These are phyloP conservation scores for Hypomyces perniciosus DNA, from an alignment of 2,329 filamentous ascomycete genomes.

Conservation along the genomic window DNA sequence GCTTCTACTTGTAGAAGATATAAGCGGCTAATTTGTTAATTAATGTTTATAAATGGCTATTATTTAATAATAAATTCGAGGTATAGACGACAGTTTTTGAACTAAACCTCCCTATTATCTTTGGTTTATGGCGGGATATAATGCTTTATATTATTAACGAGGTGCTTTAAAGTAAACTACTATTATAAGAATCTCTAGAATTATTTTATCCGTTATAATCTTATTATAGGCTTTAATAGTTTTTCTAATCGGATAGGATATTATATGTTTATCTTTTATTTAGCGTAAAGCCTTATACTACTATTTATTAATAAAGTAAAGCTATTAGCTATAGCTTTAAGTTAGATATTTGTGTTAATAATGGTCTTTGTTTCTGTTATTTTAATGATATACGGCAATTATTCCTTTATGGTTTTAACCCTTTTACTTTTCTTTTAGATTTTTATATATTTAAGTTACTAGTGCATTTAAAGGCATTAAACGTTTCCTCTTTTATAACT, in stretches of 20 bases:
- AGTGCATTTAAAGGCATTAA: not conserved
- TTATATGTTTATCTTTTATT: slow-evolving; percentile 17
- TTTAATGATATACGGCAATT: slow-evolving; percentile 1
- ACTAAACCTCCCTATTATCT: slow-evolving; percentile 35
- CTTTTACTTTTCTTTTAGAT: not conserved
- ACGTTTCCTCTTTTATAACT: not conserved
- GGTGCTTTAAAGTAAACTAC: slow-evolving; percentile 27
- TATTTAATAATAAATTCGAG: slow-evolving; percentile 29
- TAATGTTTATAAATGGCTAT: slow-evolving; percentile 49
- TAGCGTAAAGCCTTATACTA: slow-evolving; percentile 14
- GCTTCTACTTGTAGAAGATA: slow-evolving; percentile 27
- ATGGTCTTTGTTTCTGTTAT: slow-evolving; percentile 19
- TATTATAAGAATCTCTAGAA: fast-evolving
- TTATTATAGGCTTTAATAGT: slow-evolving; percentile 10
- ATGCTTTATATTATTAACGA: slow-evolving; percentile 36
- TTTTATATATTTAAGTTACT: slow-evolving; percentile 17
- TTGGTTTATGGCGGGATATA: slow-evolving; percentile 43
- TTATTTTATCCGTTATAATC: slow-evolving; percentile 6
- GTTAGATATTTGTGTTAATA: slow-evolving; percentile 19
- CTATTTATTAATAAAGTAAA: slow-evolving; percentile 10
- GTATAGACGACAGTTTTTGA: slow-evolving; percentile 50
- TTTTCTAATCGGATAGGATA: not conserved
- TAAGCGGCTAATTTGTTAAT: slow-evolving; percentile 39
- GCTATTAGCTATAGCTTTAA: not conserved
- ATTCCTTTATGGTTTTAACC: slow-evolving; percentile 1